Conservation (phyloP, 2,329 filamentous ascomycete genomes). For the Bipolaris zeicola region DNA sequence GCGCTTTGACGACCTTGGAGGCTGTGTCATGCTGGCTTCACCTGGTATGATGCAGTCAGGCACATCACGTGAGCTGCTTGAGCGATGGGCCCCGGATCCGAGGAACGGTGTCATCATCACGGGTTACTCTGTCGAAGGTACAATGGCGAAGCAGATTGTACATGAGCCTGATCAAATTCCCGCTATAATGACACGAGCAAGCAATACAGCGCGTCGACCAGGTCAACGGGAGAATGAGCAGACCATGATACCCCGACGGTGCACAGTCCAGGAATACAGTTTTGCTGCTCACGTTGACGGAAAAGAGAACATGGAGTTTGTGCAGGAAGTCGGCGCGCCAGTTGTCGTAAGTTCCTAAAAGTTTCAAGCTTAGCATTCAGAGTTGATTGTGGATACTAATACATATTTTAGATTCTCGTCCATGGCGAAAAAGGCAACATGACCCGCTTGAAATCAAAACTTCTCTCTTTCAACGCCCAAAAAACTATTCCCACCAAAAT, state of each 20-base stretch:
- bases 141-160: constrained; percentile 95
- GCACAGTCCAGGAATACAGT: constrained; percentile 90
- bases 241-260: constrained; percentile 87
- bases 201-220: constrained; percentile 62
- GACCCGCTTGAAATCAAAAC: constrained; percentile 93
- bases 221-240: constrained; percentile 75
- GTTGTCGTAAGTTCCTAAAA: constrained; percentile 74
- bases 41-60: constrained; percentile 99
- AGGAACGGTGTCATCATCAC: constrained; percentile 99
- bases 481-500: constrained; percentile 86
- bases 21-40: constrained; percentile 95
- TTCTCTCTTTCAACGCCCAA: constrained; percentile 86
- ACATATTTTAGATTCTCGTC: constrained; percentile 74
- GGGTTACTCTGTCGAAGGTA: constrained; percentile 97
- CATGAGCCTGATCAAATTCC: constrained; percentile 94
- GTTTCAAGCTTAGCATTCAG: background rate
- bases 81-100: constrained; percentile 93
- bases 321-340: constrained; percentile 88
- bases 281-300: constrained; percentile 98
- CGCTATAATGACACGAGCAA: constrained; percentile 75
- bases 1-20: constrained; percentile 92
- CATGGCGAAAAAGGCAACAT: constrained; percentile 98
- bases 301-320: constrained; percentile 93
- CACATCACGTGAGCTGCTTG: constrained; percentile 87
- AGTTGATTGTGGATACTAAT: constrained; percentile 11